phyloP scores from a whole-genome alignment of 1,139 yeast genomes.

The Zygoascus sp. region DNA sequence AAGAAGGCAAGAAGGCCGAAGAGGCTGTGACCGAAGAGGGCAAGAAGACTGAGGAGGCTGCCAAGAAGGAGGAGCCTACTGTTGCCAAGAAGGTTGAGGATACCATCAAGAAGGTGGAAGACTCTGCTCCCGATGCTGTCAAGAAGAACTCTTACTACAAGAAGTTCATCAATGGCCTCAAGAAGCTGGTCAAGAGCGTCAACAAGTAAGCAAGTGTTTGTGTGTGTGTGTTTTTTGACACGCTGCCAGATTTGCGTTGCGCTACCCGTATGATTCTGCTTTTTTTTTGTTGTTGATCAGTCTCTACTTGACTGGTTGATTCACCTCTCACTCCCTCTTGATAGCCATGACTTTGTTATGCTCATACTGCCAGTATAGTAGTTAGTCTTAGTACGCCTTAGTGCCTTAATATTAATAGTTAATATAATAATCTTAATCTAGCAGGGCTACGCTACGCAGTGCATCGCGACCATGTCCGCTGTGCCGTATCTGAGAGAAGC shows the following conservation, averaged over 20 bases:
- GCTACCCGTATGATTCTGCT: neutral
- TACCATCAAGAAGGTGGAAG: conserved; percentile 22
- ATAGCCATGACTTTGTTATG: neutral
- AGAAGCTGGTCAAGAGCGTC: conserved; percentile 40
- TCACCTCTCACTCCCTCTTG: no score
- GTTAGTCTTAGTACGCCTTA: neutral
- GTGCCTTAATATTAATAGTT: neutral
- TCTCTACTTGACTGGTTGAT: no score
- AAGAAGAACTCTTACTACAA: conserved; percentile 50
- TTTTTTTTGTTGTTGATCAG: neutral
- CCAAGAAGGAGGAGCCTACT: conserved; percentile 19
- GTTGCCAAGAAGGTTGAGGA: conserved; percentile 22
- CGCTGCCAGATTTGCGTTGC: no score
- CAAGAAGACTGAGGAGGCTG: conserved; percentile 19
- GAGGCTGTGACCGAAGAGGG: conserved; percentile 20
- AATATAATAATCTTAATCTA: neutral
- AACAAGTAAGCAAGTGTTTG: no score
- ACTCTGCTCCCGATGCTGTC: conserved; percentile 24
- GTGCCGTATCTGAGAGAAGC: no score
- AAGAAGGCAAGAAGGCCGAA: conserved; percentile 21
- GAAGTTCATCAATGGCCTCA: conserved; percentile 47
- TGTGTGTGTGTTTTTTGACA: no score
- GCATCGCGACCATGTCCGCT: no score
- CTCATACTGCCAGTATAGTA: neutral
- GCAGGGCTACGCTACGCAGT: neutral